Conservation (phyloP, 345 rosid species). For the Psidium friedrichsthalianum region DNA sequence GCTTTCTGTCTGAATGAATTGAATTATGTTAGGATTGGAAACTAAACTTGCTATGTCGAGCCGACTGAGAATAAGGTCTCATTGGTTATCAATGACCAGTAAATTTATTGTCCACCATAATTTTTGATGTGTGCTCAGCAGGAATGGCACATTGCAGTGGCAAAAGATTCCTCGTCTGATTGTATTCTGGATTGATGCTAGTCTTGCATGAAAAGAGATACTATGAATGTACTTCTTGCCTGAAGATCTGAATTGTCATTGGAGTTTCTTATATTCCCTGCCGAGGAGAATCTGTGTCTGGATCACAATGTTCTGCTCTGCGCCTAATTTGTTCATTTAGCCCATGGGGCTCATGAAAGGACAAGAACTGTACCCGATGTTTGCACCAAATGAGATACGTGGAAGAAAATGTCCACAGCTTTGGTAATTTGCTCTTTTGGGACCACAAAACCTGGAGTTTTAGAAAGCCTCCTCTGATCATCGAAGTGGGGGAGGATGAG, state of each 20-base stretch:
- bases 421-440: not conserved
- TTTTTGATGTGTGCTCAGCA: not conserved
- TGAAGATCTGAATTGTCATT: not conserved
- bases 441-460: not conserved
- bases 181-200: not conserved
- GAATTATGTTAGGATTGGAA: not conserved
- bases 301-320: not conserved
- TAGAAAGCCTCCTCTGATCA: not conserved
- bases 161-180: not conserved
- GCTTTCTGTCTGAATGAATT: not conserved
- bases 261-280: not conserved
- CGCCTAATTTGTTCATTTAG: not conserved
- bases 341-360: not conserved
- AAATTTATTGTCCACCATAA: not conserved
- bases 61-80: not conserved
- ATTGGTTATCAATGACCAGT: not conserved
- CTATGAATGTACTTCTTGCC: not conserved
- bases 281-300: fast-evolving
- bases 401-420: not conserved
- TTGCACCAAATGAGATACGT: not conserved
- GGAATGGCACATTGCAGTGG: not conserved
- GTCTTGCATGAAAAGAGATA: not conserved
- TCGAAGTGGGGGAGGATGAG: not conserved
- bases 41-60: not conserved
- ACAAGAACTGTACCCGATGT: not conserved